Evolutionary conservation across 495 filamentous ascomycete species (phyloP).

Genomic region (Tuber brumale): DNA sequence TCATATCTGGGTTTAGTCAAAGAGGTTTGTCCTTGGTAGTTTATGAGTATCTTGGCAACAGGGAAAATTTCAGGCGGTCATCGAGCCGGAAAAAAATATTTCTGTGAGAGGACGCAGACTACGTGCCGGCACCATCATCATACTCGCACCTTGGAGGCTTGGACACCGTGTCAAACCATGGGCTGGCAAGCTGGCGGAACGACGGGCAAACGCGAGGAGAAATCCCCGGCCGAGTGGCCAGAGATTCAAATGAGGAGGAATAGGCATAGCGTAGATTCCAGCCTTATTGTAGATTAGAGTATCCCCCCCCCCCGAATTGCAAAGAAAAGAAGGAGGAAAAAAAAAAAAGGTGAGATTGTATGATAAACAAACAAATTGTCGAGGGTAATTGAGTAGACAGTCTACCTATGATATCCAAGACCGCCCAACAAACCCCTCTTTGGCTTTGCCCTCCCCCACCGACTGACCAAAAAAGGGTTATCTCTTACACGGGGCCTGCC

Average conservation of each 20-base stretch:
- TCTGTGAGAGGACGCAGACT: not conserved
- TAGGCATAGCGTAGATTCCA: not conserved
- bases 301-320: not conserved
- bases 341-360: conserved; percentile 16
- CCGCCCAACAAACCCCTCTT: conserved; percentile 22
- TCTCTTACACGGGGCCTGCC: conserved; percentile 20
- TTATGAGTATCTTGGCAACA: not conserved
- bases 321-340: conserved; percentile 26
- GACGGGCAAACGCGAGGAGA: conserved; percentile 7
- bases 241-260: conserved; percentile 1
- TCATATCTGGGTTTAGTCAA: not conserved
- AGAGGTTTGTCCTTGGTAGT: not conserved
- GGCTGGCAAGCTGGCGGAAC: not conserved
- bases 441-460: conserved; percentile 15
- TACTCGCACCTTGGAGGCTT: not conserved
- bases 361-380: not conserved
- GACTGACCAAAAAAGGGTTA: conserved; percentile 19
- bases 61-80: not conserved
- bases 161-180: not conserved
- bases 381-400: not conserved
- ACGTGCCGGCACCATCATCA: not conserved
- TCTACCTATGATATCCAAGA: not conserved
- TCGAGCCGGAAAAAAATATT: not conserved
- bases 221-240: conserved; percentile 15
- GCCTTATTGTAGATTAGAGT: not conserved